phyloP scores from a whole-genome alignment of 345 rosid genomes.

The Rhizophora apiculata region DNA sequence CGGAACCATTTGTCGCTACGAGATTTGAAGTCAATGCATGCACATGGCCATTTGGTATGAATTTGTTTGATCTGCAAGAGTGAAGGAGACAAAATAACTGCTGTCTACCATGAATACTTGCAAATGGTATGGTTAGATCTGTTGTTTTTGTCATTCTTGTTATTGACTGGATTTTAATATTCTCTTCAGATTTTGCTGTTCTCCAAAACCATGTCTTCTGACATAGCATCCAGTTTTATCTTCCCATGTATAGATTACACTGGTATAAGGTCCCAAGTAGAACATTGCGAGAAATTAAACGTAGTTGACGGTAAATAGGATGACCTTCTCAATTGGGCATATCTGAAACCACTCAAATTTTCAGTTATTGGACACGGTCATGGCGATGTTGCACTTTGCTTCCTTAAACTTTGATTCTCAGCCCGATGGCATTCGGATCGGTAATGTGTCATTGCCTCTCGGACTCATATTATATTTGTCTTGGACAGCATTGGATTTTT shows the following conservation, averaged over 20 bases:
- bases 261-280: neutral
- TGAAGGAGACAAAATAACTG: conserved; percentile 26
- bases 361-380: too few species aligned
- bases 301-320: neutral
- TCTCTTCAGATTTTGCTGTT: conserved; percentile 2
- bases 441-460: too few species aligned
- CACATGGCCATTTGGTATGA: conserved; percentile 34
- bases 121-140: conserved; percentile 48
- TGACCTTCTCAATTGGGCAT: neutral
- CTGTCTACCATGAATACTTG: conserved; percentile 40
- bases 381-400: too few species aligned
- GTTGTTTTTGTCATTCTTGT: conserved; percentile 2
- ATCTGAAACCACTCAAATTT: neutral
- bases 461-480: too few species aligned
- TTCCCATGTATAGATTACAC: neutral
- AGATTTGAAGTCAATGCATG: conserved; percentile 20
- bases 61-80: conserved; percentile 29
- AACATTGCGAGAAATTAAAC: neutral
- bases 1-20: conserved; percentile 23
- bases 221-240: too few species aligned
- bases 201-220: too few species aligned
- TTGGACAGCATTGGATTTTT: too few species aligned
- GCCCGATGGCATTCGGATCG: too few species aligned
- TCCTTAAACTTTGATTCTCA: too few species aligned
- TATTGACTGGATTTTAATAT: conserved; percentile 1